Evolutionary conservation across 2,329 filamentous ascomycete species (phyloP).

Genomic region (Bipolaris cookei): DNA sequence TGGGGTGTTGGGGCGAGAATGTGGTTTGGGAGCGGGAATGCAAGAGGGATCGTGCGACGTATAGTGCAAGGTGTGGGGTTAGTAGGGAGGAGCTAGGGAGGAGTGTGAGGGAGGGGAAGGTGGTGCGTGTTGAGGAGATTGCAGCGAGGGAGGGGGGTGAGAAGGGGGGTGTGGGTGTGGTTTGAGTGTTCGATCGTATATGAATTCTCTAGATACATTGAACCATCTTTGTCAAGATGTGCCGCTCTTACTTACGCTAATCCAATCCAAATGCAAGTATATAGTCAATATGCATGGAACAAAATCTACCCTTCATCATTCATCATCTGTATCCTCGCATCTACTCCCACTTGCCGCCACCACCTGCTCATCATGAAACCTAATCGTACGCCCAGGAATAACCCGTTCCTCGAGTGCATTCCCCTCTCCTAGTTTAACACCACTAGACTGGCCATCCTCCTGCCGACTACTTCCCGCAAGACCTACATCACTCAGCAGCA

Average conservation of each 20-base stretch:
- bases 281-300: not conserved
- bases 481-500: not conserved
- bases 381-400: constrained; percentile 33
- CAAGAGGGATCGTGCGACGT: constrained; percentile 32
- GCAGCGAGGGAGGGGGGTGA: constrained; percentile 36
- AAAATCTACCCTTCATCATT: not conserved
- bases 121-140: constrained; percentile 46
- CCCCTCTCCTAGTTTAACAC: not conserved
- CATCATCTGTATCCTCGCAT: not conserved
- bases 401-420: constrained; percentile 4
- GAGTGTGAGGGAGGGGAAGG: constrained; percentile 37
- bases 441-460: not conserved
- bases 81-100: constrained; percentile 41
- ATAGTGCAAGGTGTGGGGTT: constrained; percentile 41
- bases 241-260: not conserved
- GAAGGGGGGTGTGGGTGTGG: constrained; percentile 27
- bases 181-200: not conserved
- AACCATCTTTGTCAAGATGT: too few species aligned
- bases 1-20: constrained; percentile 36
- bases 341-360: not conserved
- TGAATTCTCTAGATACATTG: too few species aligned
- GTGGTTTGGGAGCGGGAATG: constrained; percentile 37
- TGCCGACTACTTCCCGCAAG: too few species aligned
- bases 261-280: not conserved
- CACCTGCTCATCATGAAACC: constrained; percentile 37